Conservation (phyloP, 306 rosid genomes). For the Oemleria cerasiformis region DNA sequence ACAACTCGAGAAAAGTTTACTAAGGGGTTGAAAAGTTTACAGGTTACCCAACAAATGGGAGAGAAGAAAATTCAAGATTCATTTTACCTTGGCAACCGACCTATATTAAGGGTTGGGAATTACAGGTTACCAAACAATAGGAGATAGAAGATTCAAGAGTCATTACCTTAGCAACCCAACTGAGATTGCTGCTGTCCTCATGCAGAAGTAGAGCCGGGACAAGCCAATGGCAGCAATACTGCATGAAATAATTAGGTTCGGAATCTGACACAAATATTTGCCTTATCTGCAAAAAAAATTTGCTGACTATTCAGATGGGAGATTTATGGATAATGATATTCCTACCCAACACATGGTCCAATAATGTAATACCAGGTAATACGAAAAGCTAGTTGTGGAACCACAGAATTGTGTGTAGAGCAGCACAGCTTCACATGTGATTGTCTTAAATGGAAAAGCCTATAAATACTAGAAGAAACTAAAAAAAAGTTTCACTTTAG, state of each 20-base stretch:
- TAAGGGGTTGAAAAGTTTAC: neutral
- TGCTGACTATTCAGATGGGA: neutral
- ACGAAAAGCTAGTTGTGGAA: neutral
- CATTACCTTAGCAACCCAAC: conserved; percentile 73
- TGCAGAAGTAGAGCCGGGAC: conserved; percentile 79
- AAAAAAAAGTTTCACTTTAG: too few relatives aligned
- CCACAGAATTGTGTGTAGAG: neutral
- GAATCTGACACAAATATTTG: conserved; percentile 69
- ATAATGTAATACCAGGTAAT: neutral
- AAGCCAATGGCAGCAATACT: conserved; percentile 85
- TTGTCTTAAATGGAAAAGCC: neutral
- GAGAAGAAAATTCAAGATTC: conserved; percentile 11
- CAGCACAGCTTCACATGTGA: neutral
- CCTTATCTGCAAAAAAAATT: conserved; percentile 56
- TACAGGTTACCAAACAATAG: neutral
- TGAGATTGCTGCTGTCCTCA: conserved; percentile 57
- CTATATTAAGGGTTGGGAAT: conserved; percentile 20
- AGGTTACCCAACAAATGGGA: neutral
- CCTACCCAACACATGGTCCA: neutral
- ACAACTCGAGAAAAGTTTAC: conserved; percentile 10
- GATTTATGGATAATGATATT: neutral
- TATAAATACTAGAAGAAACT: too few relatives aligned
- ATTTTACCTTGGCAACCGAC: conserved; percentile 69
- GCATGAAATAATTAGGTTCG: conserved; percentile 74
- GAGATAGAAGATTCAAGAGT: conserved; percentile 13